Evolutionary conservation across 176 grass and related monocot genomes (phyloP).

Genomic region (Oryza brachyantha): DNA sequence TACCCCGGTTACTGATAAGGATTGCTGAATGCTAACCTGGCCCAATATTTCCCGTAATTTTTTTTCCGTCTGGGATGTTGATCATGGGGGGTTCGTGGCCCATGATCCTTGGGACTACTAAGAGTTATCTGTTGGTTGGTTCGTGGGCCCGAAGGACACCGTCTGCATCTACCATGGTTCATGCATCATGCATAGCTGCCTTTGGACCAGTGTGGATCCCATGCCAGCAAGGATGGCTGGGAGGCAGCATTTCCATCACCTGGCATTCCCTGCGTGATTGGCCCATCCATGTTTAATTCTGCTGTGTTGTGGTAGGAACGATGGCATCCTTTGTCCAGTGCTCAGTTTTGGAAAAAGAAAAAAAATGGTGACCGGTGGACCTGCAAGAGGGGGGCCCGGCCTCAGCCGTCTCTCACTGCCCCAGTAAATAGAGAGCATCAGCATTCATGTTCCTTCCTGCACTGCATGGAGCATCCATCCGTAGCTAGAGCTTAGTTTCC

Average conservation of each 20-base stretch:
- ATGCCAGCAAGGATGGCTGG: conserved; percentile 26
- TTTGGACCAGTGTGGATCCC: conserved; percentile 19
- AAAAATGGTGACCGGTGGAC: not conserved
- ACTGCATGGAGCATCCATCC: not conserved
- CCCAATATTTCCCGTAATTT: not conserved
- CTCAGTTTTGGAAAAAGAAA: conserved; percentile 9
- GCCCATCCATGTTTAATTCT: conserved; percentile 19
- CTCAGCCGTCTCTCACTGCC: not conserved
- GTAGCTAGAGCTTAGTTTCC: not conserved
- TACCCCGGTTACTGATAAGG: conserved; percentile 28
- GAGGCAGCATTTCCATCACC: not conserved
- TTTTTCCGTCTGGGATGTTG: conserved; percentile 9
- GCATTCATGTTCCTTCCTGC: conserved; percentile 16
- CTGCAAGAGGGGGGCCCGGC: not conserved
- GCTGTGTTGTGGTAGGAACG: conserved; percentile 28
- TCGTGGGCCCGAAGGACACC: conserved; percentile 2
- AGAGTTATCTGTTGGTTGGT: conserved; percentile 38
- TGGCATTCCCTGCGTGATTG: conserved; percentile 14
- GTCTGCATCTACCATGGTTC: conserved; percentile 28
- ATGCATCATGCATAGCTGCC: not conserved
- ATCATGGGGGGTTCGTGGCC: conserved; percentile 46
- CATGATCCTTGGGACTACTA: conserved; percentile 32
- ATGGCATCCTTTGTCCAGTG: not conserved
- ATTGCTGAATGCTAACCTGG: conserved; percentile 45
- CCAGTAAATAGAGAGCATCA: conserved; percentile 39